Evolutionary conservation across 768 basidiomycete genomes (phyloP).

Genomic region (Amanita muscaria): DNA sequence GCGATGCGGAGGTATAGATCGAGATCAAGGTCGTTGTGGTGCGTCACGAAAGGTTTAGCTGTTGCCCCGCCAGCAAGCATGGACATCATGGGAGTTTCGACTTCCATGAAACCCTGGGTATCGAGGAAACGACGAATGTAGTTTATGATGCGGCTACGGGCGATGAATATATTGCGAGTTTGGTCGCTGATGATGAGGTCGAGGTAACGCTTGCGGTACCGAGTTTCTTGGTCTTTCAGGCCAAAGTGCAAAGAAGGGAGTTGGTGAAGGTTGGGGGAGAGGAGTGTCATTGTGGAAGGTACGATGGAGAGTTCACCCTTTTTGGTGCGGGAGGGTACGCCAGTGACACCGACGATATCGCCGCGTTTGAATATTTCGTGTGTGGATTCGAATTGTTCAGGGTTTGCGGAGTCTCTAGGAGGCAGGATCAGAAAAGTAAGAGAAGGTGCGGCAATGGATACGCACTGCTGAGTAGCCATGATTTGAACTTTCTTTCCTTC

Average conservation of each 20-base stretch:
- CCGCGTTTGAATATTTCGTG: conserved; percentile 91
- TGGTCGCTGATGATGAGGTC: conserved; percentile 93
- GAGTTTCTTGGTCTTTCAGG: conserved; percentile 93
- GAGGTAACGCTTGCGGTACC: conserved; percentile 97
- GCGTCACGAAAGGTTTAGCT: conserved; percentile 97
- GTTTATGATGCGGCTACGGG: conserved; percentile 83
- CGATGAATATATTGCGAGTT: conserved; percentile 85
- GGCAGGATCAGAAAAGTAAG: not conserved
- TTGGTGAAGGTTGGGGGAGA: conserved; percentile 94
- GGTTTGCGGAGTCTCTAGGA: conserved; percentile 53
- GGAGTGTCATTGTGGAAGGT: conserved; percentile 72
- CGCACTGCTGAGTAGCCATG: conserved; percentile 81
- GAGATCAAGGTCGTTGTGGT: conserved; percentile 96
- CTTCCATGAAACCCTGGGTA: conserved; percentile 90
- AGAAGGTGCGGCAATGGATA: conserved; percentile 8
- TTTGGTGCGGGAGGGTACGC: conserved; percentile 85
- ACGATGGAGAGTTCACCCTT: conserved; percentile 92
- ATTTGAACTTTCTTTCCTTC: conserved; percentile 94
- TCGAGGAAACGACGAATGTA: conserved; percentile 90
- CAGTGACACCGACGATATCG: conserved; percentile 91
- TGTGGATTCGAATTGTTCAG: conserved; percentile 53
- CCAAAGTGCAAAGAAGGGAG: conserved; percentile 89
- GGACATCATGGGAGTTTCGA: conserved; percentile 98
- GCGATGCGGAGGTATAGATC: conserved; percentile 97
- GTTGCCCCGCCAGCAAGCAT: conserved; percentile 96